These are phyloP conservation scores for Neurospora cerealis DNA, from an alignment of 495 filamentous ascomycete species.

Conservation along the genomic window DNA sequence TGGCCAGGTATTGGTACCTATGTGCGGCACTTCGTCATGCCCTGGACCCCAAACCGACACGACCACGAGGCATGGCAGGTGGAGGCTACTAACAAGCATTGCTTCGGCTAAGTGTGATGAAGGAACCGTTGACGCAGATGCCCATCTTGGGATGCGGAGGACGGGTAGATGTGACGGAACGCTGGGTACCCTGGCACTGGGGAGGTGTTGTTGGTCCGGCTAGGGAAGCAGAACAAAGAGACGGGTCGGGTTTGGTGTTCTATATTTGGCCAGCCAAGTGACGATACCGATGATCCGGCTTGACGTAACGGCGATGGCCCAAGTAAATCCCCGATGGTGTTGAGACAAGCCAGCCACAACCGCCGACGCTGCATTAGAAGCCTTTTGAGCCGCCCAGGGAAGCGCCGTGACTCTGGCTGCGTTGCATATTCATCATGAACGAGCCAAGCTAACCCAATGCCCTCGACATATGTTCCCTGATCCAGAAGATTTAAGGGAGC, in stretches of 20 bases:
- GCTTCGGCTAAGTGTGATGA: slow-evolving; percentile 8
- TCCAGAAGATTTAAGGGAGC: neutral
- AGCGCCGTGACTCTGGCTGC: neutral
- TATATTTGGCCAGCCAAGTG: neutral
- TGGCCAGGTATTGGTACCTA: slow-evolving; percentile 15
- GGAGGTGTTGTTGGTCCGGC: neutral
- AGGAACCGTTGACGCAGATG: slow-evolving; percentile 13
- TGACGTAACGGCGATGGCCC: slow-evolving; percentile 15
- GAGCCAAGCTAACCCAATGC: neutral
- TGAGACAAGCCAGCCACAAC: slow-evolving; percentile 11
- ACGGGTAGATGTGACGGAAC: slow-evolving; percentile 6
- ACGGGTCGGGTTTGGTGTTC: neutral
- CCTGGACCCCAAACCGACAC: slow-evolving; percentile 2
- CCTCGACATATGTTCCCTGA: neutral
- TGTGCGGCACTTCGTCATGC: neutral
- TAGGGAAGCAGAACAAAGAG: slow-evolving; percentile 12
- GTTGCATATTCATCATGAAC: slow-evolving; percentile 1
- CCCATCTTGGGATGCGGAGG: slow-evolving; percentile 7
- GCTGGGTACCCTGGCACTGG: slow-evolving; percentile 2
- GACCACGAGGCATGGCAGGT: neutral
- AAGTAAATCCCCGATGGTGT: slow-evolving; percentile 9
- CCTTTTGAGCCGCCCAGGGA: neutral
- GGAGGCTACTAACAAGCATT: slow-evolving; percentile 7
- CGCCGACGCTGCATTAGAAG: neutral
- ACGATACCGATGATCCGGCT: neutral